Conservation (phyloP, 768 basidiomycete genomes). For the Rhizopogon vulgaris region DNA sequence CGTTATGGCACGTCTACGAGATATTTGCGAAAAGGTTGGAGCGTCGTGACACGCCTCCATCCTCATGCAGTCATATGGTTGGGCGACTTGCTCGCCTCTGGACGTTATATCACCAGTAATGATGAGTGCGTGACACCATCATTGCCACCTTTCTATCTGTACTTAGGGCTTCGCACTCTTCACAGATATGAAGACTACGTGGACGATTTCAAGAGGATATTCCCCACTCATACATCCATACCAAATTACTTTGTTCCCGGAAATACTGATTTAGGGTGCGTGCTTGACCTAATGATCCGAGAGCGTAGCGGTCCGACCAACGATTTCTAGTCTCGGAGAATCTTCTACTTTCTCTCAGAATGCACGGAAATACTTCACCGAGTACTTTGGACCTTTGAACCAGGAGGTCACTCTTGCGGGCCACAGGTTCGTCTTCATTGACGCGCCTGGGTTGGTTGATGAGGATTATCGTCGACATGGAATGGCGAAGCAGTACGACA, state of each 20-base stretch:
- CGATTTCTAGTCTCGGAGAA: conserved; percentile 44
- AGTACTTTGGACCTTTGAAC: conserved; percentile 66
- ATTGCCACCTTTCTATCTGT: not conserved
- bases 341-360: conserved; percentile 44
- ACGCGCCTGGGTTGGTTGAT: conserved; percentile 77
- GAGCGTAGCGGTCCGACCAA: not conserved
- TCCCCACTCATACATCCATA: conserved; percentile 35
- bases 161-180: conserved; percentile 1
- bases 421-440: conserved; percentile 65
- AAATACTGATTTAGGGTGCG: conserved; percentile 76
- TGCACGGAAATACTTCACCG: conserved; percentile 51
- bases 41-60: conserved; percentile 45
- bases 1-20: conserved; percentile 44
- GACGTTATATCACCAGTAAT: conserved; percentile 45
- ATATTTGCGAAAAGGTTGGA: conserved; percentile 69
- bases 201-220: conserved; percentile 57
- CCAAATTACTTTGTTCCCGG: conserved; percentile 61
- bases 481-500: conserved; percentile 39
- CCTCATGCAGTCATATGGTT: conserved; percentile 68
- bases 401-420: conserved; percentile 56
- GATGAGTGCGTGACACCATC: conserved; percentile 32
- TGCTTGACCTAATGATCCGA: not conserved
- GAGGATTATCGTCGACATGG: conserved; percentile 69
- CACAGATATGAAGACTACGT: conserved; percentile 57
- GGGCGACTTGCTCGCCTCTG: conserved; percentile 71